phyloP scores from a whole-genome alignment of 2,329 filamentous ascomycete species.

The Diaporthe caulivora region DNA sequence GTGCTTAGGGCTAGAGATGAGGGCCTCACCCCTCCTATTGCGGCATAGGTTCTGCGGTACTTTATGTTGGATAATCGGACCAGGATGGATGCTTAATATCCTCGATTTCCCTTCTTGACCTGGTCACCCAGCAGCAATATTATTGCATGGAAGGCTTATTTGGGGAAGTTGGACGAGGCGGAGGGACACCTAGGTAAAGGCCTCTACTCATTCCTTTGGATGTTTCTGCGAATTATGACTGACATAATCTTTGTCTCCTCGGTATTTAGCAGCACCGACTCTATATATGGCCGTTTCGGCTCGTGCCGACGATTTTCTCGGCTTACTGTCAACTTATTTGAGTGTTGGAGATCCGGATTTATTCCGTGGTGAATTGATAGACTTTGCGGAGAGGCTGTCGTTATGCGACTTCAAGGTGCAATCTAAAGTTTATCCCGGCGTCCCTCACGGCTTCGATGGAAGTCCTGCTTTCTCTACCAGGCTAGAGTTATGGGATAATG shows the following conservation, averaged over 20 bases:
- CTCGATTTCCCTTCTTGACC: not conserved
- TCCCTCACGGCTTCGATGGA: constrained; percentile 54
- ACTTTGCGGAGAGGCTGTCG: constrained; percentile 49
- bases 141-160: not conserved
- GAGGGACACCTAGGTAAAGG: not conserved
- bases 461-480: not conserved
- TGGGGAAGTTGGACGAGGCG: not conserved
- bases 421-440: constrained; percentile 54
- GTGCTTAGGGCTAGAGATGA: constrained; percentile 57
- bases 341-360: constrained; percentile 55
- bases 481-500: not conserved
- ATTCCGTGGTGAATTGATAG: constrained; percentile 51
- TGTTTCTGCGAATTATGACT: no score
- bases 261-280: not conserved
- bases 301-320: constrained; percentile 42
- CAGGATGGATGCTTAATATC: not conserved
- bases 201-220: no score
- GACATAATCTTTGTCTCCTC: no score
- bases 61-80: constrained; percentile 55
- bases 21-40: constrained; percentile 46
- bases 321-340: constrained; percentile 53
- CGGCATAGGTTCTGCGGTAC: constrained; percentile 51
- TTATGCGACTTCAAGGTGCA: constrained; percentile 51
- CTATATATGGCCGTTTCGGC: constrained; percentile 42
- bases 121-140: constrained; percentile 14